A percentile compares a stretch with the other conserved stretches of the same genome.
Conservation (phyloP, 352 stramenopile genomes). For the Globisporangium echinulatum region DNA sequence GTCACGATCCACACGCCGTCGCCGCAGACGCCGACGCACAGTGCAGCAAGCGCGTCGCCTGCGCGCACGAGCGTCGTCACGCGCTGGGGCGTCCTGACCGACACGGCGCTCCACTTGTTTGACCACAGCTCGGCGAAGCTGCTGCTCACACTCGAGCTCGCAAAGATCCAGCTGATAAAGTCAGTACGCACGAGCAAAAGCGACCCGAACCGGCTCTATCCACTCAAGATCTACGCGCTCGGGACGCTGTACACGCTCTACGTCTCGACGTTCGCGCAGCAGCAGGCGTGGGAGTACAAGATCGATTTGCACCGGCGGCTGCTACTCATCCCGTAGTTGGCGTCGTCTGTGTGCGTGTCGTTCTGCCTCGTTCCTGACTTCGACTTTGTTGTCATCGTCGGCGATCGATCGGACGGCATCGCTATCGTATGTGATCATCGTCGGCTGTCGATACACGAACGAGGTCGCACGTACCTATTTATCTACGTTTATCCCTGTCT, state of each 20-base stretch:
- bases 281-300: conserved; percentile 76
- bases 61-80: conserved; percentile 54
- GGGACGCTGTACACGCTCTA: conserved; percentile 69
- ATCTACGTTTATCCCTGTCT: neutral
- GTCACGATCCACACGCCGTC: conserved; percentile 35
- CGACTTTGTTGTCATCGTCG: neutral
- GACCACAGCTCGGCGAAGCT: conserved; percentile 70
- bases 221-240: conserved; percentile 66
- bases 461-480: neutral
- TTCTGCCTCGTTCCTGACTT: neutral
- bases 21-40: conserved; percentile 25
- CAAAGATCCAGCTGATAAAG: conserved; percentile 74
- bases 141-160: conserved; percentile 61
- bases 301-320: conserved; percentile 66
- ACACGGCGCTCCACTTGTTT: conserved; percentile 76
- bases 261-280: conserved; percentile 68
- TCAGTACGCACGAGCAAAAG: conserved; percentile 31
- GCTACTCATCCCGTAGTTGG: conserved; percentile 56
- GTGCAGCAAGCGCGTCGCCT: conserved; percentile 36
- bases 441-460: no score
- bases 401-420: no score
- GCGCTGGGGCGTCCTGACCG: conserved; percentile 73
- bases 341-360: no score
- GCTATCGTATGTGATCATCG: no score
- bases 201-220: conserved; percentile 51